Evolutionary conservation across 192 early-diverging fungal species (phyloP).

Genomic region (Backusella westeae): DNA sequence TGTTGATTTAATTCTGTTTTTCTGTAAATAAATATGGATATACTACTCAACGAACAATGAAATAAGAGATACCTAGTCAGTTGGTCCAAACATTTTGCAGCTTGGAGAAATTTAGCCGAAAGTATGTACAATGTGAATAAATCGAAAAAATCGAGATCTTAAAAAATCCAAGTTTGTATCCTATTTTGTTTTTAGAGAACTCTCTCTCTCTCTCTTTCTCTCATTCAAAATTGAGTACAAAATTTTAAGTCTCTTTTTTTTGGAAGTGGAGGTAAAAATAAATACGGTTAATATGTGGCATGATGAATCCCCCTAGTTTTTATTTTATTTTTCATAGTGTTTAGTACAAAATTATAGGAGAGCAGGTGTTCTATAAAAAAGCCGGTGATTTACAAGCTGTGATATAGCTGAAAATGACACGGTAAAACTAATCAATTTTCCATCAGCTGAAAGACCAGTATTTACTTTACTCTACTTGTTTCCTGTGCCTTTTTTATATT

Average conservation of each 20-base stretch:
- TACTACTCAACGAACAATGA: neutral
- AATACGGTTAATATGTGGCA: neutral
- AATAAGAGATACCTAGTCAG: neutral
- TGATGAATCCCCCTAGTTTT: neutral
- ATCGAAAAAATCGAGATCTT: neutral
- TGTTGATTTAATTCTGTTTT: neutral
- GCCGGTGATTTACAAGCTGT: neutral
- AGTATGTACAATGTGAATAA: neutral
- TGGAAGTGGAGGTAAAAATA: neutral
- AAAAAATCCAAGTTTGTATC: neutral
- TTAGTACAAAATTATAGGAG: neutral
- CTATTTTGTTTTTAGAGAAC: neutral
- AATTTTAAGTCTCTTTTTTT: neutral
- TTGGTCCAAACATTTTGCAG: neutral
- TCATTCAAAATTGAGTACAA: neutral
- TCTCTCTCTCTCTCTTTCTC: neutral
- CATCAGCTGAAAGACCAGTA: neutral
- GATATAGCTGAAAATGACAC: neutral
- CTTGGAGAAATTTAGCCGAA: neutral
- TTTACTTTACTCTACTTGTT: neutral
- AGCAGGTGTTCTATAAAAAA: neutral
- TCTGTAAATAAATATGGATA: neutral
- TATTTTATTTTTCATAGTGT: neutral
- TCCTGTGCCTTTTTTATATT: neutral
- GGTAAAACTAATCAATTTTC: neutral